Evolutionary conservation across 371 early-diverging fungal species (phyloP), one percentile per base, ranked within the genome.

Genomic region (Mucor lusitanicus): DNA sequence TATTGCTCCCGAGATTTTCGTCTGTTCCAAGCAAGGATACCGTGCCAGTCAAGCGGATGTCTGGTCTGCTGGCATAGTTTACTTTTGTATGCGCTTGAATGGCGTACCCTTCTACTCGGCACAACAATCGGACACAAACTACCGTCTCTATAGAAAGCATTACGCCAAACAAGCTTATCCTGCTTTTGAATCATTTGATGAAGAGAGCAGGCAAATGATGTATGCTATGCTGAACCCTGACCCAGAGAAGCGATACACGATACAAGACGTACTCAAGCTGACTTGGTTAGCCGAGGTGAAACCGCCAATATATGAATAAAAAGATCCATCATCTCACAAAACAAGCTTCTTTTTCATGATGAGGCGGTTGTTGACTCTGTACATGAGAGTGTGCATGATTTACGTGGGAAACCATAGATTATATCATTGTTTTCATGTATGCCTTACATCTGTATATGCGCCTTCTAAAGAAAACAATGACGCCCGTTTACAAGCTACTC

Each of bases 41-140:
- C 92, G 91, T 59, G 92, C 94, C 64, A 93, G 90, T 23, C 88
- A 92, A 64, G 80, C 88, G 6, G 95, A 95, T 73, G 82, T 95
- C 37, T 95, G 95, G 95, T 88, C 92, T 23, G 90, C 88, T 21
- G 95, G 91, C 39, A 90, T 95, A 27, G 91, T 94, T 13, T 93
- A 89, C 74, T 92, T 90, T 69, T 90, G 91, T 35, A 91, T 94
- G 89, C 79, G 88, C 13, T 88, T 89, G 72, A 85, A 89, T 56
- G 85, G 88, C 28, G 91, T 93, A 76, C 86, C 91, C 17, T 85
- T 84, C 15, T 67, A 69, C 3, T 73, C 74, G 44, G 80, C 83
- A 2, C 77, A 87, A 44, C 70, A 72, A 3, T 89, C 91, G 21
- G 88, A 87, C 32, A 64, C 80, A 55, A 83, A 88, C 19, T 94